A percentile compares a stretch with the other conserved stretches of the same genome.
Conservation (phyloP, 225 moss, liverwort and hornwort species). For the Ulota crispa region DNA sequence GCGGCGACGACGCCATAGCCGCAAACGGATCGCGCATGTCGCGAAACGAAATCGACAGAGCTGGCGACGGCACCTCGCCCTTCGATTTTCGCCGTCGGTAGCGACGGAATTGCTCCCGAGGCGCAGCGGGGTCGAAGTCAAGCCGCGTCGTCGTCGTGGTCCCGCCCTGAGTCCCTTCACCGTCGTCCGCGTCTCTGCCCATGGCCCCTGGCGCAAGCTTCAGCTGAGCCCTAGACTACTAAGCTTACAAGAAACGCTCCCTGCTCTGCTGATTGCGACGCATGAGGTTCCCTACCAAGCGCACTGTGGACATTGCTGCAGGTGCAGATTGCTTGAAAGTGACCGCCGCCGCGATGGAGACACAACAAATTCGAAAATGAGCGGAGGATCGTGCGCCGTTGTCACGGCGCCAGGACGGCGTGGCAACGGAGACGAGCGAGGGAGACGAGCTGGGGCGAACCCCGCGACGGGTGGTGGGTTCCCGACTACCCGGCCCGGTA, state of each 20-base stretch:
- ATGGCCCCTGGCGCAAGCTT: conserved; percentile 28
- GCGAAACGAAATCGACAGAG: conserved; percentile 40
- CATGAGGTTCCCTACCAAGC: neutral
- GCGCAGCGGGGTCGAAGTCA: conserved; percentile 38
- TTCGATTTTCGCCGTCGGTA: conserved; percentile 45
- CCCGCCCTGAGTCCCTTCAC: conserved; percentile 14
- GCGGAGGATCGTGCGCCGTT: neutral
- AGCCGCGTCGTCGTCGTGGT: conserved; percentile 1
- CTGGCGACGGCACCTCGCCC: conserved; percentile 10
- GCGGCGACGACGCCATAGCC: conserved; percentile 47
- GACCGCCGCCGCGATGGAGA: neutral
- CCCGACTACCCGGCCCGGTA: neutral
- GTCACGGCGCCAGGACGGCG: neutral
- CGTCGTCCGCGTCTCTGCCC: conserved; percentile 58
- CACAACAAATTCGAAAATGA: neutral
- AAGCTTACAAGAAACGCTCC: neutral
- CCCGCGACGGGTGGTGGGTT: neutral
- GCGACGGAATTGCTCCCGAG: conserved; percentile 62
- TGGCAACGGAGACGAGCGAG: neutral
- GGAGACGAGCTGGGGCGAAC: neutral
- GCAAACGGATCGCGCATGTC: conserved; percentile 44
- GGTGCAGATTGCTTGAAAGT: neutral
- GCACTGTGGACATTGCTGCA: neutral
- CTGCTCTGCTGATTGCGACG: neutral
- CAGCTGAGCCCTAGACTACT: conserved; percentile 9